Percentiles rank a stretch among this genome's conserved stretches.
phyloP scores from a whole-genome alignment of 257 asterid genomes.

The Fraxinus cuspidata region DNA sequence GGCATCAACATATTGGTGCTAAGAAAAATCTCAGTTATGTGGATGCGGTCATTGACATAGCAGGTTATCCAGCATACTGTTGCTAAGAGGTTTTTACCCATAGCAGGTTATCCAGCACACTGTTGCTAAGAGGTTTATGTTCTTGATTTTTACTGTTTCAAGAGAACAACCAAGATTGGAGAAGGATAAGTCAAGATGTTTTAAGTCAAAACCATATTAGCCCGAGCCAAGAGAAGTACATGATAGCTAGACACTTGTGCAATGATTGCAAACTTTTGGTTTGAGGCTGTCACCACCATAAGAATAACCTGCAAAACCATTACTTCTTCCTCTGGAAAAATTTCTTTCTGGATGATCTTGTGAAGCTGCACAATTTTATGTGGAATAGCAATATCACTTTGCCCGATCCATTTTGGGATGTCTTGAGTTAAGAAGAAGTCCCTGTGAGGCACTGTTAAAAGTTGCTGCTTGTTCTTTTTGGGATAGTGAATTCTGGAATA shows the following conservation, averaged over 20 bases:
- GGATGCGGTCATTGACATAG: not conserved
- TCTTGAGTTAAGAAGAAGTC: not conserved
- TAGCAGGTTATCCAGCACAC: not conserved
- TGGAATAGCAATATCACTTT: not conserved
- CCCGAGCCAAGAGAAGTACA: not conserved
- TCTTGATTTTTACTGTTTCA: not conserved
- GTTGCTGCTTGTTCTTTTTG: not conserved
- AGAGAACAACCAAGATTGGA: not conserved
- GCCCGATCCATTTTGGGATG: not conserved
- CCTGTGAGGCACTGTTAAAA: not conserved
- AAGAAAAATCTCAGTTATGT: not conserved
- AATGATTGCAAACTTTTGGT: not conserved
- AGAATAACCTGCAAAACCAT: not conserved
- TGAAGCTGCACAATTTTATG: not conserved
- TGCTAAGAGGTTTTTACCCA: not conserved
- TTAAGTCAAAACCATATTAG: not conserved
- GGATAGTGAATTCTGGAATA: constrained; percentile 7
- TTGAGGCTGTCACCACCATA: not conserved
- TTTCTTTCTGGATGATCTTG: not conserved
- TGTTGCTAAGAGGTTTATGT: not conserved
- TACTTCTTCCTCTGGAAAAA: not conserved
- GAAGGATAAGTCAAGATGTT: not conserved
- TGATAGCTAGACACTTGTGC: not conserved
- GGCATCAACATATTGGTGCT: not conserved
- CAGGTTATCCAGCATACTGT: not conserved